Percentiles rank a stretch among this genome's conserved stretches.
phyloP scores from a whole-genome alignment of 225 moss, liverwort and hornwort species.

The Pseudoscleropodium purum region DNA sequence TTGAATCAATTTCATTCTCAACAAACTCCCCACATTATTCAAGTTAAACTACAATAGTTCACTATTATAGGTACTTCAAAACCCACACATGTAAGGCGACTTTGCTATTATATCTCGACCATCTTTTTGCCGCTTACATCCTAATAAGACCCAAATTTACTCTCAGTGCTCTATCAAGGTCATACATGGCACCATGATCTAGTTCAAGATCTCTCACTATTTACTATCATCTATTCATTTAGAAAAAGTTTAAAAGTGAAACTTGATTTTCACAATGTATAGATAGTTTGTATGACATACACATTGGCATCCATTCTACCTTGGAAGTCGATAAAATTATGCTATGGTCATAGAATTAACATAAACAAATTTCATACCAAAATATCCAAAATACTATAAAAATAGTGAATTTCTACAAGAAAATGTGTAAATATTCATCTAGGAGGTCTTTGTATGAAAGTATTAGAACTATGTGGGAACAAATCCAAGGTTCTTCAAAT shows the following conservation, averaged over 20 bases:
- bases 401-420: fast-evolving
- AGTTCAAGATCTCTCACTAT: neutral
- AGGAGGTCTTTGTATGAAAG: fast-evolving
- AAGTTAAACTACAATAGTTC: no score
- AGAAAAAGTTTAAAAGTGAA: fast-evolving
- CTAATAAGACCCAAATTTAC: no score
- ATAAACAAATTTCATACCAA: neutral
- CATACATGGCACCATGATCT: no score
- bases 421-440: neutral
- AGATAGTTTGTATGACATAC: neutral
- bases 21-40: no score
- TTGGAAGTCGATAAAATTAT: fast-evolving
- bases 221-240: fast-evolving
- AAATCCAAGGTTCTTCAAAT: neutral
- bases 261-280: neutral
- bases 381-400: neutral
- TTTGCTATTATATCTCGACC: no score
- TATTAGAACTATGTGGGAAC: neutral
- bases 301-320: fast-evolving
- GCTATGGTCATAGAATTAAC: fast-evolving
- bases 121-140: no score
- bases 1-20: no score
- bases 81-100: no score
- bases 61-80: no score
- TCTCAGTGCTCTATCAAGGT: no score